Evolutionary conservation across 805 yeast genomes (phyloP).

Genomic region (Cyberlindnera amylophila): DNA sequence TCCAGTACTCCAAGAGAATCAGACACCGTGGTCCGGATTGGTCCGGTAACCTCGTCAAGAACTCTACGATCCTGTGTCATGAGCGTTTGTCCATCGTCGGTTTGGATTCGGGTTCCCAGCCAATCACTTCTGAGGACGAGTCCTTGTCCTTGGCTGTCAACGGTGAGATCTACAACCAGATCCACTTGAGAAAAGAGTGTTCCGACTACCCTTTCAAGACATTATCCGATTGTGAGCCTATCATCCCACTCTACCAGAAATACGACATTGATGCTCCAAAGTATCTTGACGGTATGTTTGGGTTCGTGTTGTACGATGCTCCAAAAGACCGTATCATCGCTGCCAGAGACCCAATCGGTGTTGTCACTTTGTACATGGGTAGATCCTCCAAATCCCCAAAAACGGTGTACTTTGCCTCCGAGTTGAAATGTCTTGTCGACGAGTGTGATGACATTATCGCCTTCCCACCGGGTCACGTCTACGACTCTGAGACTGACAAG

Average conservation of each 20-base stretch:
- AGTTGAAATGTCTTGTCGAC: constrained; percentile 87
- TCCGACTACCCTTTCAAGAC: constrained; percentile 76
- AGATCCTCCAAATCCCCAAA: constrained; percentile 62
- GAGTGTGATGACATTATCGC: constrained; percentile 91
- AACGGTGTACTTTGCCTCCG: constrained; percentile 88
- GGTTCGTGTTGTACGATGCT: constrained; percentile 87
- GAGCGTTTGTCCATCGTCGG: constrained; percentile 98
- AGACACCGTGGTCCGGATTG: constrained; percentile 99
- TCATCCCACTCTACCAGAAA: constrained; percentile 86
- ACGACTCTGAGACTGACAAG: constrained; percentile 86
- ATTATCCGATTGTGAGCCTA: constrained; percentile 94
- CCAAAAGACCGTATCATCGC: constrained; percentile 84
- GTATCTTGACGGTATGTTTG: constrained; percentile 96
- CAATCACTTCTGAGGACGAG: constrained; percentile 79
- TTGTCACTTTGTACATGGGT: constrained; percentile 96
- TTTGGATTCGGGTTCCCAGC: constrained; percentile 97
- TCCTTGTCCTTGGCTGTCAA: constrained; percentile 78
- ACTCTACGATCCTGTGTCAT: constrained; percentile 82
- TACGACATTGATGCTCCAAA: constrained; percentile 89
- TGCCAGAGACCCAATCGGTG: constrained; percentile 98
- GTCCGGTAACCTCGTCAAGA: constrained; percentile 83
- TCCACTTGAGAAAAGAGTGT: constrained; percentile 75
- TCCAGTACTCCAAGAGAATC: constrained; percentile 85
- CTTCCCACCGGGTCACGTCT: constrained; percentile 98
- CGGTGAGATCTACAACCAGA: constrained; percentile 98